Conservation (phyloP, 2,329 filamentous ascomycete genomes). For the Penicillium aurantiogriseum region DNA sequence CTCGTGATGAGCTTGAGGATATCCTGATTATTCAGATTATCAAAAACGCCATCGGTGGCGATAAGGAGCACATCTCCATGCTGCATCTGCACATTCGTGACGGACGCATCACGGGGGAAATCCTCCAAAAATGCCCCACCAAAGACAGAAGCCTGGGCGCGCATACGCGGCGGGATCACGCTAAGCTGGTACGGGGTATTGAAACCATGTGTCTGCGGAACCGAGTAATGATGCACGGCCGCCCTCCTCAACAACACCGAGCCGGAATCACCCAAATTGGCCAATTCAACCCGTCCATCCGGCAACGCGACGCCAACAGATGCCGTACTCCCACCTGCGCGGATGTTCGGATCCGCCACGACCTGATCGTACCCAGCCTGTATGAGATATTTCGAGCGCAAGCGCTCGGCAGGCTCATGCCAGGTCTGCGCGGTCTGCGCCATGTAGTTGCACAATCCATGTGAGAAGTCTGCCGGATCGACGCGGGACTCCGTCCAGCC, state of each 20-base stretch:
- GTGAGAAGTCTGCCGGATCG: constrained; percentile 92
- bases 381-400: constrained; percentile 68
- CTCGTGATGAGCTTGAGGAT: constrained; percentile 75
- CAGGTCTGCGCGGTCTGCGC: constrained; percentile 68
- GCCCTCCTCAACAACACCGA: constrained; percentile 84
- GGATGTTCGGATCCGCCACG: constrained; percentile 68
- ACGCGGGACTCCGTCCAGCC: constrained; percentile 92
- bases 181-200: constrained; percentile 96
- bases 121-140: constrained; percentile 80
- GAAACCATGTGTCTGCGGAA: constrained; percentile 91
- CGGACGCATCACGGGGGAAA: constrained; percentile 76
- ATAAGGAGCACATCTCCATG: constrained; percentile 94
- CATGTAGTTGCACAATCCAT: constrained; percentile 92
- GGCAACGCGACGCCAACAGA: constrained; percentile 76
- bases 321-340: constrained; percentile 86
- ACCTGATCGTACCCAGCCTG: constrained; percentile 82
- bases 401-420: constrained; percentile 36
- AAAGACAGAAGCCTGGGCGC: constrained; percentile 77
- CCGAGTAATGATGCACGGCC: constrained; percentile 77
- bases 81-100: constrained; percentile 71
- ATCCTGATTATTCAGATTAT: constrained; percentile 91
- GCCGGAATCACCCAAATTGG: constrained; percentile 93
- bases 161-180: constrained; percentile 76
- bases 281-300: constrained; percentile 76
- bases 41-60: constrained; percentile 92